Conservation (phyloP, 176 grass and related monocot genomes). For the Puya raimondii region DNA sequence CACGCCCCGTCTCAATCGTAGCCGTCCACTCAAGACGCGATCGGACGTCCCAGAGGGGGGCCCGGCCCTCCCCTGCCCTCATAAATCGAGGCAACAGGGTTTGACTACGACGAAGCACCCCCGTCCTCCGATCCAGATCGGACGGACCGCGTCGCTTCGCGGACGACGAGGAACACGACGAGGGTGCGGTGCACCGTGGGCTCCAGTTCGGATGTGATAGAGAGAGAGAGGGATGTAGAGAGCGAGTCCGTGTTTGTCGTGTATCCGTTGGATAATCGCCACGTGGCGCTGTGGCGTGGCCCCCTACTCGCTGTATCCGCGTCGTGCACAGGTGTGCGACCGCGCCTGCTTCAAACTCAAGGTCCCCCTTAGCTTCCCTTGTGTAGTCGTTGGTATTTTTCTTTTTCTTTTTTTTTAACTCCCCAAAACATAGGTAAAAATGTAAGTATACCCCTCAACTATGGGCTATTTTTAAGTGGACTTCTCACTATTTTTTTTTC, state of each 20-base stretch:
- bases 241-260: neutral
- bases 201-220: neutral
- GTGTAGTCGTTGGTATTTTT: no score
- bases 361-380: no score
- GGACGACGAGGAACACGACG: neutral
- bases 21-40: slow-evolving; percentile 1
- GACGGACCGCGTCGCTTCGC: neutral
- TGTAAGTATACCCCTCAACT: no score
- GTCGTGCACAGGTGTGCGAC: neutral
- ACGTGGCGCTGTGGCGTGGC: neutral
- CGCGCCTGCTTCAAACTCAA: no score
- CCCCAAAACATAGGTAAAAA: no score
- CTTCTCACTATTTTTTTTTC: no score
- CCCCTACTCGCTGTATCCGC: neutral
- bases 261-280: neutral
- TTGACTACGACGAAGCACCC: neutral
- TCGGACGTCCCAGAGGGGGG: neutral
- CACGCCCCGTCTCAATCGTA: neutral
- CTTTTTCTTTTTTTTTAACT: no score
- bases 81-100: neutral
- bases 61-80: neutral
- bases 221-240: neutral
- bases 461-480: no score
- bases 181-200: neutral
- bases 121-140: neutral